Base-by-base conservation (phyloP, 108 stramenopile genomes). In the Aurantiochytrium sp. region DNA sequence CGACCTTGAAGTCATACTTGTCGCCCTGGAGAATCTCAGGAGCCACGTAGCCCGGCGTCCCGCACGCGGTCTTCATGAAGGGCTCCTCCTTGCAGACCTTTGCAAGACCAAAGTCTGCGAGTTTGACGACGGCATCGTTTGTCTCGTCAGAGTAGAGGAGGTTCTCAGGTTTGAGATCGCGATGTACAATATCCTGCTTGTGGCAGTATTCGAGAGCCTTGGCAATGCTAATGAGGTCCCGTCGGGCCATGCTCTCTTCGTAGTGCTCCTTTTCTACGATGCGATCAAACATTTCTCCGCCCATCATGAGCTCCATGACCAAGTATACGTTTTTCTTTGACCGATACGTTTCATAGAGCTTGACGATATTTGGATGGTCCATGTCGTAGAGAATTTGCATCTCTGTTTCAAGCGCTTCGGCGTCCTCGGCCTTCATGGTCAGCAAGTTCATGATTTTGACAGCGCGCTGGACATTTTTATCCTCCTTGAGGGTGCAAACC, bases 61-160 rank as follows among this genome's bases (percentile, higher is more conserved):
- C 97, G 89, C 97, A 98, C 92, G 97, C 96, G 4, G 97, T 98
- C 23, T 94, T 95, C n/a, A 98, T 92, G 8, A 92, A 93, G 12
- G 95, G 94, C 51, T 95, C 95, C 44, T 90, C 92, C 5, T 91
- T 90, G 28, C 94, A 91, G 58, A 94, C 94, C 91, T 99, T 97
- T 64, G 98, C 97, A 87, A 99, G 97, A 23, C 99, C 99, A 91
- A 99, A 99, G 91, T 99, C 99, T 23, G 98, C 98, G 89, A 99
- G 95, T 92, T 99, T 99, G 90, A 99, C 96, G 4, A 92, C 90
- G 28, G 96, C 94, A 88, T 98, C 97, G 87, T 96, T 93, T 4
- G 88, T 87, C 5, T 91, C 88, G 55, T 90, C 90, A 55, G 87
- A 87, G 72, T 95, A 95, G 3, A 97, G 88, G 43, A 97, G 90